These are phyloP conservation scores for Phaffia australis DNA, from an alignment of 768 basidiomycete genomes.

Conservation along the genomic window DNA sequence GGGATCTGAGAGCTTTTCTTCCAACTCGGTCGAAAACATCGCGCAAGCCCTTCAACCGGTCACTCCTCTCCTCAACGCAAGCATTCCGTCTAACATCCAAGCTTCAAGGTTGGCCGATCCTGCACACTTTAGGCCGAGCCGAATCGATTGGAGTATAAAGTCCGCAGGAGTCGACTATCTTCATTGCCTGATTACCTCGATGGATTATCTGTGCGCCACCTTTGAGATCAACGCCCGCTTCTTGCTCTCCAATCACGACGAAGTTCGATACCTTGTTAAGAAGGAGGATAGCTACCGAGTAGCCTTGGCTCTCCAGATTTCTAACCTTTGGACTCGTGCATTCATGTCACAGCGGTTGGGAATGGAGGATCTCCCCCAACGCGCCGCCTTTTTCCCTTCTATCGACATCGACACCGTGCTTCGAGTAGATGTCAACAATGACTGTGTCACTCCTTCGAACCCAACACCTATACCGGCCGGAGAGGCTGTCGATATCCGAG, in stretches of 20 bases:
- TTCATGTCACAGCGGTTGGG: slow-evolving; percentile 86
- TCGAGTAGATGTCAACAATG: slow-evolving; percentile 91
- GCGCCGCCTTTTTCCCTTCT: slow-evolving; percentile 89
- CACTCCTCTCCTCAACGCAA: slow-evolving; percentile 91
- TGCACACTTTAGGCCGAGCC: slow-evolving; percentile 70
- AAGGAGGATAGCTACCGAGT: slow-evolving; percentile 84
- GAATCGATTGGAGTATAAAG: slow-evolving; percentile 99
- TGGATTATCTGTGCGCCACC: slow-evolving; percentile 65
- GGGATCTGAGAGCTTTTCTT: slow-evolving; percentile 87
- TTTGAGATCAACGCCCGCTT: slow-evolving; percentile 84
- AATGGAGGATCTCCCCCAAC: slow-evolving; percentile 89
- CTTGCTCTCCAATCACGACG: slow-evolving; percentile 93
- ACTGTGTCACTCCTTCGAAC: slow-evolving; percentile 88
- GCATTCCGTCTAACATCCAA: slow-evolving; percentile 79
- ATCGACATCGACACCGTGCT: slow-evolving; percentile 85
- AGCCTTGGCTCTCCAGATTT: slow-evolving; percentile 83
- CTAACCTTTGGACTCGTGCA: slow-evolving; percentile 88
- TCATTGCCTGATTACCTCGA: slow-evolving; percentile 86
- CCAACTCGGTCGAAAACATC: slow-evolving; percentile 95
- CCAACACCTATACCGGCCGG: slow-evolving; percentile 73
- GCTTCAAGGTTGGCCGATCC: slow-evolving; percentile 56
- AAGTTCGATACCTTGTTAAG: slow-evolving; percentile 81
- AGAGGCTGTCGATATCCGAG: slow-evolving; percentile 63
- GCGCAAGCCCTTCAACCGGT: slow-evolving; percentile 73
- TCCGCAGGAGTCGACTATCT: slow-evolving; percentile 98